phyloP scores from a whole-genome alignment of 805 yeast species.

The Starmerella potacharoeniae region DNA sequence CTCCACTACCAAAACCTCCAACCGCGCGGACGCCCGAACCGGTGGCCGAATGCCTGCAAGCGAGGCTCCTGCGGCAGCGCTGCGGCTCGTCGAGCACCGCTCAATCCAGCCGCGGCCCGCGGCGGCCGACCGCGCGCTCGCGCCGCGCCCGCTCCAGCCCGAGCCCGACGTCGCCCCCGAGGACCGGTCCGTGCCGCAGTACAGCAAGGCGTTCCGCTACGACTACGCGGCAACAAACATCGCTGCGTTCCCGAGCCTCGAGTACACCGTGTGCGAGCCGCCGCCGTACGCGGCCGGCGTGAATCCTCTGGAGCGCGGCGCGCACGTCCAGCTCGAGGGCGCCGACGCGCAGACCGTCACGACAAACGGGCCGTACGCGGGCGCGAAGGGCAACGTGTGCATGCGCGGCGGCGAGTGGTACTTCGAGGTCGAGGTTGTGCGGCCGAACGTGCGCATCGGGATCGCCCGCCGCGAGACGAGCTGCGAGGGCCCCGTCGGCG shows the following conservation, averaged over 20 bases:
- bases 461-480: constrained; percentile 76
- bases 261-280: constrained; percentile 15
- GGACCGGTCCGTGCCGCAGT: constrained; percentile 7
- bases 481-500: constrained; percentile 90
- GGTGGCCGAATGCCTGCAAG: neutral
- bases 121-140: constrained; percentile 3
- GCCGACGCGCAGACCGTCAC: constrained; percentile 33
- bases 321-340: neutral
- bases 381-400: constrained; percentile 61
- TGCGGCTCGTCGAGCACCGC: constrained; percentile 14
- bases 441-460: constrained; percentile 60
- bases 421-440: constrained; percentile 58
- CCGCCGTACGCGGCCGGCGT: constrained; percentile 13
- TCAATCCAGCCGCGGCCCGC: constrained; percentile 5
- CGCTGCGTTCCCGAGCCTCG: constrained; percentile 12
- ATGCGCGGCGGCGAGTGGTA: constrained; percentile 69
- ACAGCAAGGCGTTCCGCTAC: constrained; percentile 12
- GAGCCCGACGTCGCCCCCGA: neutral
- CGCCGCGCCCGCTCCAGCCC: neutral
- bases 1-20: no score
- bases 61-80: neutral
- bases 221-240: constrained; percentile 14
- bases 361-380: constrained; percentile 66
- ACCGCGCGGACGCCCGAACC: no score
- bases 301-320: constrained; percentile 13